Percentiles rank a stretch among this genome's conserved stretches.
Conservation (phyloP, 805 yeast genomes). For the Lipomyces kockii region DNA sequence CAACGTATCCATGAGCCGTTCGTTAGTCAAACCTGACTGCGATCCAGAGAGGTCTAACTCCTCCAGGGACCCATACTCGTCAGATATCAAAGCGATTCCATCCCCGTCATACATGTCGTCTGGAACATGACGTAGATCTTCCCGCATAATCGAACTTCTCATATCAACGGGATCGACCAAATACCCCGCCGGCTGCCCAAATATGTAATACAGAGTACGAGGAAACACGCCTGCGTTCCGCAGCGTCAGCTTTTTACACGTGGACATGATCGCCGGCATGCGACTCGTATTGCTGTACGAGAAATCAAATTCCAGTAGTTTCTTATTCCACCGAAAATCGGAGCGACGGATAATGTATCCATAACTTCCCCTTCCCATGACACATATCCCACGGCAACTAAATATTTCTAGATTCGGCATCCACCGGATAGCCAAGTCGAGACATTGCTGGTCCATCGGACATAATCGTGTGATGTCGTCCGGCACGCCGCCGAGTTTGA, state of each 20-base stretch:
- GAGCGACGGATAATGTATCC: slow-evolving; percentile 22
- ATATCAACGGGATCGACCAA: slow-evolving; percentile 12
- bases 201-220: slow-evolving; percentile 4
- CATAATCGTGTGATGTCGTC: neutral
- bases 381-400: slow-evolving; percentile 20
- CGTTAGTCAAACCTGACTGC: slow-evolving; percentile 13
- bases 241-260: slow-evolving; percentile 7
- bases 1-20: slow-evolving; percentile 10
- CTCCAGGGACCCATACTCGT: slow-evolving; percentile 18
- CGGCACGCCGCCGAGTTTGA: slow-evolving; percentile 19
- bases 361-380: slow-evolving; percentile 29
- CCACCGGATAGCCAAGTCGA: slow-evolving; percentile 26
- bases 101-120: slow-evolving; percentile 1
- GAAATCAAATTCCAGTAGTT: slow-evolving; percentile 16
- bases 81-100: neutral
- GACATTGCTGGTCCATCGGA: slow-evolving; percentile 30
- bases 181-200: slow-evolving; percentile 16
- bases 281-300: slow-evolving; percentile 14
- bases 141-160: slow-evolving; percentile 4
- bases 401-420: slow-evolving; percentile 26
- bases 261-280: slow-evolving; percentile 25
- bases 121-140: neutral
- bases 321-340: slow-evolving; percentile 14
- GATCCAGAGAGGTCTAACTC: slow-evolving; percentile 23
- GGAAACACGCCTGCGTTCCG: slow-evolving; percentile 19